Conservation (phyloP, 345 rosid genomes). For the Hibiscus syriacus region DNA sequence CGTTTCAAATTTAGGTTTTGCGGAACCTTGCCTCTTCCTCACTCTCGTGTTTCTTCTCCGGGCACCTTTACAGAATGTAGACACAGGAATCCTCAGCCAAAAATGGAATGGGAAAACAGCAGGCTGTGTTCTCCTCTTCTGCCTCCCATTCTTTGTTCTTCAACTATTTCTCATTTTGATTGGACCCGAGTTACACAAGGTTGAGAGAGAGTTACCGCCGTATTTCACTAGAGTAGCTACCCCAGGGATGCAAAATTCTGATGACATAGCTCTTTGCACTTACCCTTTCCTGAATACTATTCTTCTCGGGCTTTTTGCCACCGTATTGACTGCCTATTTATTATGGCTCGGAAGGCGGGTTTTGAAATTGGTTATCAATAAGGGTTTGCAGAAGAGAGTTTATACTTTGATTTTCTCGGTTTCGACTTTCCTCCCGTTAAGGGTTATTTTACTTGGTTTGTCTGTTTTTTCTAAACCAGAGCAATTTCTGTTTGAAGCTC, state of each 20-base stretch:
- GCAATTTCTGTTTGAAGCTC: conserved; percentile 61
- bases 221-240: conserved; percentile 55
- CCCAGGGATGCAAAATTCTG: conserved; percentile 22
- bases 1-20: conserved; percentile 88
- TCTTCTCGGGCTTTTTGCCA: conserved; percentile 64
- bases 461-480: conserved; percentile 71
- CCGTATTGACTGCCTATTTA: conserved; percentile 62
- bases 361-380: conserved; percentile 80
- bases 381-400: conserved; percentile 88
- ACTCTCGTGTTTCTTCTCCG: conserved; percentile 79
- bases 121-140: conserved; percentile 51
- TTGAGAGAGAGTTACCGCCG: conserved; percentile 45
- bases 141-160: conserved; percentile 74
- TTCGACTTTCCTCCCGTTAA: conserved; percentile 73
- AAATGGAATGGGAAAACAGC: conserved; percentile 81
- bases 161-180: conserved; percentile 67
- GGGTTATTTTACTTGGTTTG: conserved; percentile 81
- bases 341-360: conserved; percentile 92
- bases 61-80: conserved; percentile 74
- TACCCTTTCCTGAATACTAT: conserved; percentile 88
- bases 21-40: conserved; percentile 93
- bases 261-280: conserved; percentile 54
- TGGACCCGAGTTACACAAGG: conserved; percentile 57
- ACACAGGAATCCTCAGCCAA: conserved; percentile 53
- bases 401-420: conserved; percentile 73